A percentile compares a stretch with the other conserved stretches of the same genome.
Evolutionary conservation across 306 rosid genomes (phyloP).

Genomic region (Cucurbita maxima): DNA sequence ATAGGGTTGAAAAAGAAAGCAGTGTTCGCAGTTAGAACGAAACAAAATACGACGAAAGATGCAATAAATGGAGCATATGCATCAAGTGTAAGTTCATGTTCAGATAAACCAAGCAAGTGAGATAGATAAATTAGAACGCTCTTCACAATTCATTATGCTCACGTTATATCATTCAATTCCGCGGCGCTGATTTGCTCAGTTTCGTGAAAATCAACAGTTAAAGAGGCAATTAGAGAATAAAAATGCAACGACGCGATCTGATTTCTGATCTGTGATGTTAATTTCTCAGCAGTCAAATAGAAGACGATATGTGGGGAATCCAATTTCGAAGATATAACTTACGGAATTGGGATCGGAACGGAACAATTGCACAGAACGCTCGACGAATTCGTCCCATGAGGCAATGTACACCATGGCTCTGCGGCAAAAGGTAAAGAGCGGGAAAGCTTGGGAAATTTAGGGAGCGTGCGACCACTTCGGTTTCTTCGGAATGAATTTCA

Average conservation of each 20-base stretch:
- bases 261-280: not conserved
- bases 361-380: conserved; percentile 70
- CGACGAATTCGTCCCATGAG: conserved; percentile 71
- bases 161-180: not conserved
- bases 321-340: not conserved
- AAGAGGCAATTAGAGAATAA: not conserved
- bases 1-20: not conserved
- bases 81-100: not conserved
- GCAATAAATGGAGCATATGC: not conserved
- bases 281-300: conserved; percentile 13
- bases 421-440: not conserved
- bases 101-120: not conserved
- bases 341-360: conserved; percentile 80
- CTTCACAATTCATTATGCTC: not conserved
- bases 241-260: not conserved
- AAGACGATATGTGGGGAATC: not conserved
- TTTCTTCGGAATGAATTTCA: not conserved
- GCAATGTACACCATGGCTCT: conserved; percentile 52
- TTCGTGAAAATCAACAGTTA: not conserved
- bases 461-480: not conserved
- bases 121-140: not conserved
- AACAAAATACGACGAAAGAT: not conserved
- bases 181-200: not conserved
- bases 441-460: not conserved
- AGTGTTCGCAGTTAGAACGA: not conserved